Evolutionary conservation across 257 asterid genomes (phyloP).

Genomic region (Avicennia marina): DNA sequence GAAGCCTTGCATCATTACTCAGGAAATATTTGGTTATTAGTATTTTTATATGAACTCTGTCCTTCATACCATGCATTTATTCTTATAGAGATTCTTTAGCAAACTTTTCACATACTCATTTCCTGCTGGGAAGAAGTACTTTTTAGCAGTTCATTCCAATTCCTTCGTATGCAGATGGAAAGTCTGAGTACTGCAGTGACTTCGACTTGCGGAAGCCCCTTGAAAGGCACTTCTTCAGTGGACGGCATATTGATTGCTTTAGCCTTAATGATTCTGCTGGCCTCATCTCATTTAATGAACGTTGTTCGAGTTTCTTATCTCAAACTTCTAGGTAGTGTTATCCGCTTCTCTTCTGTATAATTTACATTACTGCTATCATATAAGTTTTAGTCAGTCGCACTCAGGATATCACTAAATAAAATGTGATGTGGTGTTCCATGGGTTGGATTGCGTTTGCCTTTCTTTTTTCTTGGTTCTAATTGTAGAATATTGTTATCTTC

Average conservation of each 20-base stretch:
- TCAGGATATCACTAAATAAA: neutral
- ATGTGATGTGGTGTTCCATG: too few relatives aligned
- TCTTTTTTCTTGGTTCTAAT: neutral
- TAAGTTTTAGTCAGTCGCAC: neutral
- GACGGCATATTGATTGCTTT: slow-evolving; percentile 58
- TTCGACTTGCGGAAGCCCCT: slow-evolving; percentile 93
- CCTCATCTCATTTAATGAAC: slow-evolving; percentile 53
- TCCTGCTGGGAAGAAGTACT: neutral
- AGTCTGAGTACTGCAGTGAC: slow-evolving; percentile 71
- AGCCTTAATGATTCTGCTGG: slow-evolving; percentile 64
- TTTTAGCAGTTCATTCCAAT: neutral
- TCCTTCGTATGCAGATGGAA: slow-evolving; percentile 54
- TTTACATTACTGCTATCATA: slow-evolving; percentile 12
- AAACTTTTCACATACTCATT: neutral
- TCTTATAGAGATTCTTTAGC: neutral
- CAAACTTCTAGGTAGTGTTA: slow-evolving; percentile 53
- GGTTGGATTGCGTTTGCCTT: too few relatives aligned
- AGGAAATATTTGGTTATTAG: neutral
- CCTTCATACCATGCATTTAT: neutral
- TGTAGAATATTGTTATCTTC: neutral
- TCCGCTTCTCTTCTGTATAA: neutral
- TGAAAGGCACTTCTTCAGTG: slow-evolving; percentile 67
- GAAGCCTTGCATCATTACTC: slow-evolving; percentile 1
- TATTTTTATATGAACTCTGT: neutral
- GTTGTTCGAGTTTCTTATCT: slow-evolving; percentile 74